Base-by-base conservation (phyloP, 345 rosid genomes). In the Trapa bicornis region DNA sequence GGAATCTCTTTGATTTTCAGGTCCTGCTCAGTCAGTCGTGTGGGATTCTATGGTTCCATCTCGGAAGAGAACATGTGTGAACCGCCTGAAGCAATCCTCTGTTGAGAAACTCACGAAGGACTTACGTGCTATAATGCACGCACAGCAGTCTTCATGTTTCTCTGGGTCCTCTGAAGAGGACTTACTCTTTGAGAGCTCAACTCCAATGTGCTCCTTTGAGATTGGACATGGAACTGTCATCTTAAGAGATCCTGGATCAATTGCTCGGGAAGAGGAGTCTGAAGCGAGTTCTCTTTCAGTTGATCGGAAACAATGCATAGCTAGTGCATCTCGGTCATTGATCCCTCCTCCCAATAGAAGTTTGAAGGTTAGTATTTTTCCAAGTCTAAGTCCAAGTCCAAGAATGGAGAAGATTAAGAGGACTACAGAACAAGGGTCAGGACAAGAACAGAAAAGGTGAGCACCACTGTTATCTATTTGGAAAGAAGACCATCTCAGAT, bases 191-290 rank as follows among this genome's bases (percentile, higher is more conserved):
- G 99, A 84, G 70, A 88, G 87, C 70, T 91, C 83, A 72, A 89
- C 87, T 67, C 96, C 98, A 65, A 85, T 91, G 97, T 91, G 89
- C 47, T 91, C 99, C 78, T 88, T 89, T 72, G 99, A 95, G 85
- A 84, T 91, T 75, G 98, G 99, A 74, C 96, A 95, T 81, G 99
- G 99, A 77, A 88, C 96, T 74, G 92, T 95, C 76, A 87, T 95
- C 61, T 89, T 95, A 70, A 84, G 84, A 81, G 86, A 91, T 78
- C 99, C 97, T 2, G 84, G 86, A 69, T 77, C 85, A 69, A 77
- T 86, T 77, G 86, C 88, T 80, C 89, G 93, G 70, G 98, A 95
- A 56, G 98, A 95, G 80, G 97, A 94, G 79, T 94, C 99, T 48
- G 97, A 91, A 81, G 92, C 96, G 52, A 94, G 97, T 78, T 94